Evolutionary conservation across 495 filamentous ascomycete genomes (phyloP).

Genomic region (Penicillium desertorum): DNA sequence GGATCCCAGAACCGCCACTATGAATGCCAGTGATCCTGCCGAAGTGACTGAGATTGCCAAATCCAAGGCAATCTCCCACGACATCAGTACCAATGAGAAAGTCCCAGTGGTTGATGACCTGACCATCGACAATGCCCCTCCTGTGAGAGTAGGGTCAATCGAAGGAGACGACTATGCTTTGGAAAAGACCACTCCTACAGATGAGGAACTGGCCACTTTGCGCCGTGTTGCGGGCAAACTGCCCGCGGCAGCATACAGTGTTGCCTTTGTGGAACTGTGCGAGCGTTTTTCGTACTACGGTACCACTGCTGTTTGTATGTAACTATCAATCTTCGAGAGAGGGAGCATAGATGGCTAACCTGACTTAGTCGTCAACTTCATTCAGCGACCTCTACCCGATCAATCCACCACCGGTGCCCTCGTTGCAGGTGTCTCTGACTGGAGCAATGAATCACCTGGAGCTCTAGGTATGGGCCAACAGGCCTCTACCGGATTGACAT

Average conservation of each 20-base stretch:
- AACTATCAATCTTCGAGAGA: not conserved
- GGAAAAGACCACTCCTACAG: conserved; percentile 49
- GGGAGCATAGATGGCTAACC: not conserved
- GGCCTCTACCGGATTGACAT: conserved; percentile 60
- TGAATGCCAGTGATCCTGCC: conserved; percentile 35
- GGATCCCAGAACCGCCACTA: conserved; percentile 13
- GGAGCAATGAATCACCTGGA: conserved; percentile 55
- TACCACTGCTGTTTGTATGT: conserved; percentile 66
- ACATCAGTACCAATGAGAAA: conserved; percentile 21
- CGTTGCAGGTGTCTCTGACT: conserved; percentile 25
- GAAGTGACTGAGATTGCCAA: conserved; percentile 34
- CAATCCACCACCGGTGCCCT: conserved; percentile 60
- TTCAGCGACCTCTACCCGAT: conserved; percentile 61
- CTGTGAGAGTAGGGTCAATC: not conserved
- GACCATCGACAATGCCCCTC: conserved; percentile 16
- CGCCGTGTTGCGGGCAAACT: conserved; percentile 65
- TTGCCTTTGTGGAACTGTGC: conserved; percentile 73
- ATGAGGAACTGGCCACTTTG: conserved; percentile 58
- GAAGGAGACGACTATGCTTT: conserved; percentile 13
- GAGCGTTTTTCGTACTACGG: conserved; percentile 83
- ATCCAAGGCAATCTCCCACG: conserved; percentile 25
- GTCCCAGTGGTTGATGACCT: conserved; percentile 11
- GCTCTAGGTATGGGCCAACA: conserved; percentile 67
- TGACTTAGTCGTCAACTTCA: conserved; percentile 59
- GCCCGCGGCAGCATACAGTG: conserved; percentile 63